Percentiles rank a stretch among this genome's conserved stretches.
Evolutionary conservation across 1,284 basidiomycete species (phyloP).

Genomic region (Leccinum fallax): DNA sequence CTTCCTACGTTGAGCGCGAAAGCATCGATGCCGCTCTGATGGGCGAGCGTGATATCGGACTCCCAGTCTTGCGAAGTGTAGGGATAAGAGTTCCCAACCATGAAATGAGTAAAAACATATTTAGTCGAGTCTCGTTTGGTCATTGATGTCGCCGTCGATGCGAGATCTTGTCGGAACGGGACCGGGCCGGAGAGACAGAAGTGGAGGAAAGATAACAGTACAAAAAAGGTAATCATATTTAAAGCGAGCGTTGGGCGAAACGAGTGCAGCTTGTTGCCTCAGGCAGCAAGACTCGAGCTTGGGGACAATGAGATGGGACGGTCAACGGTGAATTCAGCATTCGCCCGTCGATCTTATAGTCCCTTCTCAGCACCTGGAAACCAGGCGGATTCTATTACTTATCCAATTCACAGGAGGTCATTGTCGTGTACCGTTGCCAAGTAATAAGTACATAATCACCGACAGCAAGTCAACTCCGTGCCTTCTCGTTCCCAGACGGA

Average conservation of each 20-base stretch:
- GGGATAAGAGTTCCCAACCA: constrained; percentile 69
- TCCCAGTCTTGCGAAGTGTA: constrained; percentile 62
- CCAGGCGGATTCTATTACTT: neutral
- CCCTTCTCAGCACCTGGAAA: neutral
- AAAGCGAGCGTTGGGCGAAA: constrained; percentile 12
- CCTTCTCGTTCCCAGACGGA: neutral
- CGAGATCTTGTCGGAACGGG: neutral
- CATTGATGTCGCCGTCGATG: constrained; percentile 2
- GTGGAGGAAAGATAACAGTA: neutral
- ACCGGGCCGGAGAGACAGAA: constrained; percentile 21
- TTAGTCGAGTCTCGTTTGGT: constrained; percentile 38
- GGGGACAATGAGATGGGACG: neutral
- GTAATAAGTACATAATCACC: neutral
- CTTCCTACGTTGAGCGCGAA: constrained; percentile 69
- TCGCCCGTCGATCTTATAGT: neutral
- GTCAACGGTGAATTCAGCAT: neutral
- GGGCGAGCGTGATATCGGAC: constrained; percentile 58
- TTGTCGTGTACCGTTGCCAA: neutral
- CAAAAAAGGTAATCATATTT: constrained; percentile 18
- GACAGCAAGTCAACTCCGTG: neutral
- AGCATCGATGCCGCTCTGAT: constrained; percentile 62
- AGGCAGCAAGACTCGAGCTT: constrained; percentile 10
- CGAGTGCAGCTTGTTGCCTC: constrained; percentile 20
- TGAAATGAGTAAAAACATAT: constrained; percentile 66
- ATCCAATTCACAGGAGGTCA: neutral